Evolutionary conservation across 495 filamentous ascomycete species (phyloP), one percentile per base, ranked within the genome.

Genomic region (Xylaria scruposa): DNA sequence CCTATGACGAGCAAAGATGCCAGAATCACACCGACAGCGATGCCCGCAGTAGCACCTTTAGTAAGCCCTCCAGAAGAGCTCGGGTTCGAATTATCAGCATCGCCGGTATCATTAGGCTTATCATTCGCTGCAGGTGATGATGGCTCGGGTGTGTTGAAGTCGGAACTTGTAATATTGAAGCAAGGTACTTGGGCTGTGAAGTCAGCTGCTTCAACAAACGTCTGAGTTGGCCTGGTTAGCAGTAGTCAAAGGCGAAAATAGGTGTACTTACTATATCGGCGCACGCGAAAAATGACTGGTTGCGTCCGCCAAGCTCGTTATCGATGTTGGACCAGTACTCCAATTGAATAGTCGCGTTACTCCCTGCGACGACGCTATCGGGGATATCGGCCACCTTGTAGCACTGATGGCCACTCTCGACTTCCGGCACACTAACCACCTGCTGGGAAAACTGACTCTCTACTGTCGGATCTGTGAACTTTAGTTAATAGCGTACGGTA

Each of bases 341-440:
- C 42, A 88, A 73, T 67, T 88, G 85, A 67, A 88, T 85, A 13
- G 86, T 88, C 0, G 86, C 86, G 42, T 87, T 86, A 38, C 76
- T 76, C 40, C 85, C 86, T 0, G 79, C 78, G 6, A 73, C 64
- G 9, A 83, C 77, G 42, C 75, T 78, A 15, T 71, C 69, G 3
- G 84, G 78, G 42, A 83, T 74, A 29, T 80, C 78, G 21, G 82
- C 81, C 5, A 87, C 75, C 33, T 82, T 79, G 75, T 88, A 87
- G 72, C 86, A 88, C 70, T 85, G 81, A 69, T 88, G 86, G 19
- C 84, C 85, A 21, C 83, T 83, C 66, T 75, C 76, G 40, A 80
- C 77, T 62, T 74, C 73, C 1, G 79, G 76, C 33, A 85, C 74
- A 17, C 78, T 76, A 36, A 86, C 78, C 47, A 85, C 73, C 60